Percentiles rank a stretch among this genome's conserved stretches.
phyloP scores from a whole-genome alignment of 768 basidiomycete genomes.

The Leccinum obscurum region DNA sequence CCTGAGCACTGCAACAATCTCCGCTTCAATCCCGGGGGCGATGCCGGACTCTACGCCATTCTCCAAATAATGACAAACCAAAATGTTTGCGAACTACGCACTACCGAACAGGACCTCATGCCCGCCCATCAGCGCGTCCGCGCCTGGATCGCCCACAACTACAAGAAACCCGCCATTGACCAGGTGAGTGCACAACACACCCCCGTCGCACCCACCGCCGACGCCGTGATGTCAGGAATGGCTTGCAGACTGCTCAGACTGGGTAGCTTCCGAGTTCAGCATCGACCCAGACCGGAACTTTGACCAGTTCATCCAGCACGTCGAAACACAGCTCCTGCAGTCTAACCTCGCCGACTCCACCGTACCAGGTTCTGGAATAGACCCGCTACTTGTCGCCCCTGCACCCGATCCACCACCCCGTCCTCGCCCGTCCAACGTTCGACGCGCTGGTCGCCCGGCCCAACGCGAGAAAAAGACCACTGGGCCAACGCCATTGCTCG shows the following conservation, averaged over 20 bases:
- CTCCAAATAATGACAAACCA: too few relatives aligned
- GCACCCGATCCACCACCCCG: conserved; percentile 8
- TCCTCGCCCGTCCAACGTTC: conserved; percentile 2
- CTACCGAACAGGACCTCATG: too few relatives aligned
- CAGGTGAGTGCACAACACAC: conserved; percentile 39
- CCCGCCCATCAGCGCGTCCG: conserved; percentile 34
- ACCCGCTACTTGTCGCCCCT: conserved; percentile 22
- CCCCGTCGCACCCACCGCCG: neutral
- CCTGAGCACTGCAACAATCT: too few relatives aligned
- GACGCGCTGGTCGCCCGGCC: conserved; percentile 3
- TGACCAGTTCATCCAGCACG: conserved; percentile 49
- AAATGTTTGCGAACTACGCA: too few relatives aligned
- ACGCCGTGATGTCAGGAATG: conserved; percentile 53
- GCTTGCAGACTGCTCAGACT: conserved; percentile 71
- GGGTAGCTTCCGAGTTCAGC: conserved; percentile 51
- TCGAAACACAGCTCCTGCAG: conserved; percentile 67
- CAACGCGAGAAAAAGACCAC: conserved; percentile 23
- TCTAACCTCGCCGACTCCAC: conserved; percentile 76
- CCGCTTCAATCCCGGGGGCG: too few relatives aligned
- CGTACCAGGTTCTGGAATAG: conserved; percentile 64
- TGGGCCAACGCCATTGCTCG: conserved; percentile 55
- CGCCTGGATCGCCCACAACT: conserved; percentile 55
- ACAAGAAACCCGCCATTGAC: conserved; percentile 65
- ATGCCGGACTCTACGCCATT: too few relatives aligned
- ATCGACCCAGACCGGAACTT: conserved; percentile 50